Evolutionary conservation across 352 stramenopile genomes (phyloP), one percentile per base, ranked within the genome.

Genomic region (Globisporangium ultimum): DNA sequence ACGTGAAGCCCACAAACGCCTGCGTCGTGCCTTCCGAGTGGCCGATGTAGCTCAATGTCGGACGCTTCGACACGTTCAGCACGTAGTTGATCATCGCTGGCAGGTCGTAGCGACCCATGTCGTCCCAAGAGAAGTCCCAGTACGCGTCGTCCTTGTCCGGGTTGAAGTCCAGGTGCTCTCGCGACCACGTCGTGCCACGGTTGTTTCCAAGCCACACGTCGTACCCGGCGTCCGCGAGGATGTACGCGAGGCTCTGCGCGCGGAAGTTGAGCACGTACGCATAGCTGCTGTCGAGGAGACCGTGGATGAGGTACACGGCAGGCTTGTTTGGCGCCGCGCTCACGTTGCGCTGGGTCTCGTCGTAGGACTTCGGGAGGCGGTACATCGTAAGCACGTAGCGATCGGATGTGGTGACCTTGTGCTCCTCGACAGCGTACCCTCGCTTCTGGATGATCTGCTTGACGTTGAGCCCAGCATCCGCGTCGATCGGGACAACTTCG

Each of bases 171-270:
- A 53, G 24, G 68, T 83, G 76, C 46, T 67, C 42, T 21, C 63
- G 65, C 8, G 74, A 87, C 74, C 74, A 87, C 3, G 74, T 84
- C 45, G 67, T 84, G 53, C 74, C 77, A 41, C 74, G 74, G 63
- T 87, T 84, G 63, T 84, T 87, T 40, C 74, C 77, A 21, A 87
- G 70, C 74, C 76, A 87, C 20, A 87, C 76, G 21, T 84, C 76
- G 53, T 77, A 87, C 1, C 76, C 76, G 18, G 71, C 73, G 38
- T 87, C 76, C 0, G 73, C 74, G 24, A 87, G 59, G 32, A 87
- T 21, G 59, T 71, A 87, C 21, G 73, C 73, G 21, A 87, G 55
- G 48, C 74, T 84, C 58, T 87, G 76, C 14, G 58, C 76, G 21
- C 72, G 68, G 67, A 66, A 87, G 64, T 87, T 87, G 43, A 68